Conservation (phyloP, 2,329 filamentous ascomycete species). For the Akanthomyces muscarius region DNA sequence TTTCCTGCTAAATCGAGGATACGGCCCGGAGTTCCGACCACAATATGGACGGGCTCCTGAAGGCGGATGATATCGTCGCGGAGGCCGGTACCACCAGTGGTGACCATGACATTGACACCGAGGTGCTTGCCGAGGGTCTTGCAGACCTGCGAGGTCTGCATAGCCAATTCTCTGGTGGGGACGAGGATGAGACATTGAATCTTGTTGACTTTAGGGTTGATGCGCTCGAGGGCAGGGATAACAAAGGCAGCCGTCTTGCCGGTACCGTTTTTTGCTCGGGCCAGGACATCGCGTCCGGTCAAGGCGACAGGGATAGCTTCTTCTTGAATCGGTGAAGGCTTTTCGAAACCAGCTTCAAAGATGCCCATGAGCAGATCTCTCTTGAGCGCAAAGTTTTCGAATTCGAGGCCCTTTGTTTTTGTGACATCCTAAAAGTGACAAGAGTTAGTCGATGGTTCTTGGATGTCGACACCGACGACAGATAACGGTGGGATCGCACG, state of each 20-base stretch:
- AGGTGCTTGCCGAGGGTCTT: constrained; percentile 97
- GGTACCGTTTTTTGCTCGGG: constrained; percentile 96
- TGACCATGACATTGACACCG: constrained; percentile 98
- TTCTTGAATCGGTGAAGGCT: constrained; percentile 98
- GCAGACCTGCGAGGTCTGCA: constrained; percentile 98
- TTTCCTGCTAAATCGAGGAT: constrained; percentile 96
- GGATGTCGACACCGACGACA: neutral
- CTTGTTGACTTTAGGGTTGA: constrained; percentile 95
- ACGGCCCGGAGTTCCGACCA: constrained; percentile 93
- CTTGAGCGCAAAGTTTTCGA: constrained; percentile 95
- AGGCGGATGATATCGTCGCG: constrained; percentile 96
- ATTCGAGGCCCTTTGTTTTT: constrained; percentile 94
- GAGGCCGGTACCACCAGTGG: constrained; percentile 89
- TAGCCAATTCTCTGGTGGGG: constrained; percentile 90
- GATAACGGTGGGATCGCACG: neutral
- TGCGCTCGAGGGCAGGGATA: constrained; percentile 89
- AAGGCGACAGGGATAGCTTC: constrained; percentile 96
- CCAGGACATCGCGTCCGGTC: constrained; percentile 90
- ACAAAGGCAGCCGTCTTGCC: constrained; percentile 98
- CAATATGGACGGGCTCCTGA: constrained; percentile 91
- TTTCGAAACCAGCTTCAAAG: constrained; percentile 98
- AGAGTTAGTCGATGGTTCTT: neutral
- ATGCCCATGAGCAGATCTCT: constrained; percentile 97
- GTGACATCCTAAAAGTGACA: constrained; percentile 78
- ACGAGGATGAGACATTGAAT: constrained; percentile 96